Evolutionary conservation across 805 yeast species (phyloP), one percentile per base, ranked within the genome.

Genomic region (Cyberlindnera maritima): DNA sequence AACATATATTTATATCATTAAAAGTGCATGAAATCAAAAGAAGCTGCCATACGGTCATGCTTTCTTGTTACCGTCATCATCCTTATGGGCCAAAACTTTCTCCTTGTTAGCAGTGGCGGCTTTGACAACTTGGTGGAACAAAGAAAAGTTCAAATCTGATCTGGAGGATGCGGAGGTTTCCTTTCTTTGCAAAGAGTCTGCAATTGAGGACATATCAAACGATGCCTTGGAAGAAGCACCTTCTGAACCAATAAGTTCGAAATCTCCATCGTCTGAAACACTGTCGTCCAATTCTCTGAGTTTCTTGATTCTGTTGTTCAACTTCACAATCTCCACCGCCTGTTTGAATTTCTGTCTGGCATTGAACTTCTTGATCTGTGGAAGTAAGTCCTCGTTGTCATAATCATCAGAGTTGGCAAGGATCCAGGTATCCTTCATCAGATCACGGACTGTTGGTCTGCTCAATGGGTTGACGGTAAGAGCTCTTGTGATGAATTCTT

Each of bases 321-420:
- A 78, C 57, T 81, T 81, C 43, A 92, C 91, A 61, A 88, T 72
- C 63, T 89, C 94, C 57, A 88, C 84, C 33, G 94, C 97, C 57
- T 85, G 87, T 59, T 83, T 81, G 70, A 94, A 83, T 66, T 86
- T 90, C 59, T 78, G 75, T 61, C 87, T 88, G 28, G 96, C 95
- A 61, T 84, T 81, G 75, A 89, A 87, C 61, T 82, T 81, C 69
- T 81, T 80, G 67, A 92, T 83, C 61, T 74, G 77, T 20, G 96
- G 96, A 65, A 89, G 76, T 70, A 92, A 77, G 67, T 92, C 96
- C 37, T 76, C 70, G 23, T 63, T 54, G 23, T 68, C 65, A 49
- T 68, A 70, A 36, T 75, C 71, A 43, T 71, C 68, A 52, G 75
- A 74, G 39, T 72, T 69, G 26, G 70, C 61, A 1, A 75, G 71